Evolutionary conservation across 805 yeast genomes (phyloP), one percentile per base, ranked within the genome.

Genomic region (Suhomyces faveliae): DNA sequence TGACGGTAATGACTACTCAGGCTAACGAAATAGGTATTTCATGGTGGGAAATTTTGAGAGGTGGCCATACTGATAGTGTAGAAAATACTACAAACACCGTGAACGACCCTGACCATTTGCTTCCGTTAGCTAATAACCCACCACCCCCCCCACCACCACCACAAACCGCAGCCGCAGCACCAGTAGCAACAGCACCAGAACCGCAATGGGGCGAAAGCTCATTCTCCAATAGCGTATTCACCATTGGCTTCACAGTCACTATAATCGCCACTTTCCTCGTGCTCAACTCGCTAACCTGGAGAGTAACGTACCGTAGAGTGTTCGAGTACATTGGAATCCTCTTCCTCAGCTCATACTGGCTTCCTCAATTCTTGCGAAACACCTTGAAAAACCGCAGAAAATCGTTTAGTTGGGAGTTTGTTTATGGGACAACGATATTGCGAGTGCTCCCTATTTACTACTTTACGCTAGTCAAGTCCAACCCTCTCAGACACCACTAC

Each of bases 361-460:
- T 87, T 12, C 97, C 97, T 1, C 98, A 91, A 64, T 84, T 88
- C 38, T 83, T 83, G 56, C 75, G 97, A 61, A 89, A 89, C 61
- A 79, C 84, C 2, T 62, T 83, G 23, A 76, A 88, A 45, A 92
- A 91, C 17, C 74, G 89, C 47, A 74, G 79, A 47, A 81, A 87
- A 3, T 57, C 69, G 11, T 80, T 89, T 52, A 67, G 76, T 30
- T 87, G 95, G 91, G 81, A 78, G 51, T 91, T 87, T 56, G 78
- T 89, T n/a, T 21, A 84, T 8, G 87, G 90, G 0, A 80, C 87
- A 0, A 79, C 89, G 0, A 33, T 80, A 1, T 64, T 87, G 7
- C 70, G 96, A 51, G 58, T 84, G 2, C 25, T 77, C 1, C 97
- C 97, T 0, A 63, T 89, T 5, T 61, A 70, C 13, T 91, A 89